Evolutionary conservation across 2,329 filamentous ascomycete species (phyloP), one percentile per base, ranked within the genome.

Genomic region (Pestalotiopsis sp.): DNA sequence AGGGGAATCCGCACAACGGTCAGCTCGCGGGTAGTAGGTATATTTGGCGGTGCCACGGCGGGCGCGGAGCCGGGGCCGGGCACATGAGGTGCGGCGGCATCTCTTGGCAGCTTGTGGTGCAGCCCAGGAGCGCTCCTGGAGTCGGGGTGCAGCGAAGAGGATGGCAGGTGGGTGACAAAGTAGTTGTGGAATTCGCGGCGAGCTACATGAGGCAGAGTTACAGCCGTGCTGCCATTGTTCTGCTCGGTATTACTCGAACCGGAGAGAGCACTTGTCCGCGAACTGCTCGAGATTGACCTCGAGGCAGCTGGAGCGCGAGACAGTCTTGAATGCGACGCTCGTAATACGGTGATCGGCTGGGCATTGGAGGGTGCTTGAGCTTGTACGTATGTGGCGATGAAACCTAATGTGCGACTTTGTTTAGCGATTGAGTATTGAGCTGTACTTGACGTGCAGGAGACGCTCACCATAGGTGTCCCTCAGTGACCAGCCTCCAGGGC

Each of bases 1-100:
- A 99, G 84, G 4, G 96, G 96, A 77, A 99, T 99, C 45, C 96
- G 92, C 62, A 98, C 96, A 5, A 98, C 93, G 0, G 96, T 98
- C 73, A 96, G 90, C 75, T 98, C 94, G 74, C 94, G 89, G 67
- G 82, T 86, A 14, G 86, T 80, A 71, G 89, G 88, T 64, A 90
- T 84, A 64, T 88, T 85, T 12, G 89, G 85, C 64, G 89, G 86
- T n/a, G 88, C 84, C 1, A 86, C 84, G 17, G 87, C 84, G 13
- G 90, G 89, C 56, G 87, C 83, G 36, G 86, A 84, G 49, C 87
- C 86, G 12, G 82, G 83, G 62, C 76, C 83, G 39, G 83, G 84
- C 23, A 86, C 90, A 79, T 97, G 93, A 38, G 95, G 95, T 59
- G 89, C 92, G 61, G 94, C 96, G 27, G 93, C 93, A 73, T 93